Conservation (phyloP, 768 basidiomycete species). For the Russula brevipes region DNA sequence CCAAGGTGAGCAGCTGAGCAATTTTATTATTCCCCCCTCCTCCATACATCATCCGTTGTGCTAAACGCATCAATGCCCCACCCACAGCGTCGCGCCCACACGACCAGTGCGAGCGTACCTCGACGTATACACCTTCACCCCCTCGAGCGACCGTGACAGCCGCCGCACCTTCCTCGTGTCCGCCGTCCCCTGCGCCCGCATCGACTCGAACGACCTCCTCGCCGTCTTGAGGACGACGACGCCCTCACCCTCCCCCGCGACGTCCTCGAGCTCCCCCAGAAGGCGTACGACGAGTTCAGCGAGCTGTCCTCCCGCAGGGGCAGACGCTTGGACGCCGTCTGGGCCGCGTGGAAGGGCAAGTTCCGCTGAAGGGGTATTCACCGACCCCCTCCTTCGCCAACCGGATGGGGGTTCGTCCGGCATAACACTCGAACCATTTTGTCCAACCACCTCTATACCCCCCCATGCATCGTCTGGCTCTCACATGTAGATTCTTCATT, state of each 20-base stretch:
- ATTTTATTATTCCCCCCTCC: not conserved
- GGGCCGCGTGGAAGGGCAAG: slow-evolving; percentile 43
- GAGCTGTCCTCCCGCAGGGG: slow-evolving; percentile 49
- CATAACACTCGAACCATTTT: not conserved
- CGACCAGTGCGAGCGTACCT: slow-evolving; percentile 51
- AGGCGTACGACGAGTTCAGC: slow-evolving; percentile 54
- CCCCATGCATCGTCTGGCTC: not conserved
- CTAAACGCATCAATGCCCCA: too few species aligned
- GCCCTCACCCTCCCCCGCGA: slow-evolving; percentile 35
- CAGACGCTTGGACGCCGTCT: slow-evolving; percentile 54
- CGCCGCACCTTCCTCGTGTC: slow-evolving; percentile 59
- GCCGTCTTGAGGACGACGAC: slow-evolving; percentile 48
- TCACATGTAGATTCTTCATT: not conserved
- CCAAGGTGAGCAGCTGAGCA: slow-evolving; percentile 44
- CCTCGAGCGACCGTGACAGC: slow-evolving; percentile 43
- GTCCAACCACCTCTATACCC: not conserved
- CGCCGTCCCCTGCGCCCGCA: slow-evolving; percentile 56
- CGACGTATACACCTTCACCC: slow-evolving; percentile 60
- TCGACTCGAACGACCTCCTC: slow-evolving; percentile 53
- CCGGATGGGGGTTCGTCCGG: too few species aligned
- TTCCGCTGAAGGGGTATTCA: slow-evolving; percentile 13
- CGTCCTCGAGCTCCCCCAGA: slow-evolving; percentile 60
- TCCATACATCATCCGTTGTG: too few species aligned
- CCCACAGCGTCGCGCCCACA: slow-evolving; percentile 52
- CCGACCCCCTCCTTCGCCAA: not conserved